Conservation (phyloP, 768 basidiomycete species). For the Calocybe indica region DNA sequence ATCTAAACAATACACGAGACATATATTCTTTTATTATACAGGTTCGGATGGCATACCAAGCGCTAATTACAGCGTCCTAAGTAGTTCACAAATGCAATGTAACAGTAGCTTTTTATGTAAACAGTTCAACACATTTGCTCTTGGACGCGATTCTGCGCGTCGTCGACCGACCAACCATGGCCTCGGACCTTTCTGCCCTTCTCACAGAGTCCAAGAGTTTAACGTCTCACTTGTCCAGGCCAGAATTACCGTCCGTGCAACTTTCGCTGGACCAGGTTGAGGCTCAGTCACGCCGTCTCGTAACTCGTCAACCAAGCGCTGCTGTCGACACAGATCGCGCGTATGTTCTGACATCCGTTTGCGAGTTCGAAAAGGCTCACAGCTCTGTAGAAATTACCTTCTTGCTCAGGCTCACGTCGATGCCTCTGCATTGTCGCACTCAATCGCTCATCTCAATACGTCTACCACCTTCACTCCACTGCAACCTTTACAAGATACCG, state of each 20-base stretch:
- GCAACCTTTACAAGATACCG: slow-evolving; percentile 91
- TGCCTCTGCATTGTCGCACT: slow-evolving; percentile 77
- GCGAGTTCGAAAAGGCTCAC: slow-evolving; percentile 1
- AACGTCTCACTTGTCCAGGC: slow-evolving; percentile 69
- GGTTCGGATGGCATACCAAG: slow-evolving; percentile 17
- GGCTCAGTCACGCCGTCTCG: slow-evolving; percentile 81
- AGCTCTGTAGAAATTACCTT: slow-evolving; percentile 66
- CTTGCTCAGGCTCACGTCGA: slow-evolving; percentile 94
- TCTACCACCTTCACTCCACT: slow-evolving; percentile 80
- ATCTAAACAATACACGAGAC: slow-evolving; percentile 65
- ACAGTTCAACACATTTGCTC: background rate
- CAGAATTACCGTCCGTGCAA: slow-evolving; percentile 83
- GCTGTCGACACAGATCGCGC: slow-evolving; percentile 68
- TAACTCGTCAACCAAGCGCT: slow-evolving; percentile 60
- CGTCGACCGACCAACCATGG: slow-evolving; percentile 12
- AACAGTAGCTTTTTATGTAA: background rate
- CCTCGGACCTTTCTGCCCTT: slow-evolving; percentile 62
- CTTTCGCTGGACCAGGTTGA: slow-evolving; percentile 95
- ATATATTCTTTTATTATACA: slow-evolving; percentile 66
- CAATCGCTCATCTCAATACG: slow-evolving; percentile 80
- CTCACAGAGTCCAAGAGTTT: slow-evolving; percentile 66
- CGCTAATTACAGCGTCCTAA: background rate
- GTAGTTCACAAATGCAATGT: background rate
- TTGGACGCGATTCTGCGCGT: background rate
- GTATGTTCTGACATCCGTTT: slow-evolving; percentile 33